A percentile compares a stretch with the other conserved stretches of the same genome.
Conservation (phyloP, 495 filamentous ascomycete genomes). For the Neurospora tetrasperma region DNA sequence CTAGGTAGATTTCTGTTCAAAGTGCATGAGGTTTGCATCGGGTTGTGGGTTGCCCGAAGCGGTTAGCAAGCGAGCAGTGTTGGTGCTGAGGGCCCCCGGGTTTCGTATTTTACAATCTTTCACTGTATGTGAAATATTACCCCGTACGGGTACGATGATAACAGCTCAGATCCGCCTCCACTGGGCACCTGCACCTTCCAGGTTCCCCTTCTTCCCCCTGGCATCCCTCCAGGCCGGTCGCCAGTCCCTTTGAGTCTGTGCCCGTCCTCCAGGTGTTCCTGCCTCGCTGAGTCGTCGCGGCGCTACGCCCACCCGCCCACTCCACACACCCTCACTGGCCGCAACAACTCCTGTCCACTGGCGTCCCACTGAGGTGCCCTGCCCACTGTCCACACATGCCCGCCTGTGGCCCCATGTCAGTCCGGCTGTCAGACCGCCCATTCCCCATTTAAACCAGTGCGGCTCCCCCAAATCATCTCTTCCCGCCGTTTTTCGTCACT, state of each 20-base stretch:
- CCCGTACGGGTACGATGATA: neutral
- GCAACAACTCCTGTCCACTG: neutral
- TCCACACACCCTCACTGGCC: conserved; percentile 2
- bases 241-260: conserved; percentile 8
- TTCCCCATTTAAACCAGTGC: conserved; percentile 28
- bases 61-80: neutral
- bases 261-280: conserved; percentile 6
- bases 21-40: neutral
- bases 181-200: conserved; percentile 6
- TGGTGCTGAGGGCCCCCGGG: neutral
- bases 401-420: conserved; percentile 5
- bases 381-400: conserved; percentile 17
- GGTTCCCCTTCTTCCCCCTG: conserved; percentile 8
- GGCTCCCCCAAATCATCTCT: conserved; percentile 21
- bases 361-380: neutral
- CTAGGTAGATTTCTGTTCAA: neutral
- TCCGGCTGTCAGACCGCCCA: conserved; percentile 16
- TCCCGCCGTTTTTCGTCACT: conserved; percentile 13
- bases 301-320: conserved; percentile 7
- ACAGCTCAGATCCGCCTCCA: conserved; percentile 4
- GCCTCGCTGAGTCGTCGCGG: conserved; percentile 18
- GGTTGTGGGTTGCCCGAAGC: neutral
- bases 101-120: neutral
- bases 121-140: neutral
- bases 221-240: conserved; percentile 10